phyloP scores from a whole-genome alignment of 805 yeast genomes.

The Tetrapisispora phaffii region DNA sequence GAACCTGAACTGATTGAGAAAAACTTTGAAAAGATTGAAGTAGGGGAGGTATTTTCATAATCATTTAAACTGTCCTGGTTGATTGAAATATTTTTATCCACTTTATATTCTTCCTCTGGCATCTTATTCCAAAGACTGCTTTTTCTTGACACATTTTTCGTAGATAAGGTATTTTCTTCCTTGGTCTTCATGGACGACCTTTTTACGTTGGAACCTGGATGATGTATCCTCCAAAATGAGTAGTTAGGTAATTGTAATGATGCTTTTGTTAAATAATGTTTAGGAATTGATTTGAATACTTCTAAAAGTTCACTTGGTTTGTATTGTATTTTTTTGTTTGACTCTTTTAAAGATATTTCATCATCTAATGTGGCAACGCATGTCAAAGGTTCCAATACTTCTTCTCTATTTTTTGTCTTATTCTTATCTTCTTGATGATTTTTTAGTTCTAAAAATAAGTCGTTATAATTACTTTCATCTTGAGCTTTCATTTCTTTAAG shows the following conservation, averaged over 20 bases:
- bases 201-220: background rate
- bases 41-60: background rate
- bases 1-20: background rate
- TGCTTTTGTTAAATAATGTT: background rate
- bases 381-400: background rate
- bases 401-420: background rate
- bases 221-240: conserved; percentile 1
- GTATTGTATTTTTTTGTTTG: background rate
- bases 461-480: background rate
- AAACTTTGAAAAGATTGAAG: conserved; percentile 1
- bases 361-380: background rate
- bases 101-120: background rate
- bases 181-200: background rate
- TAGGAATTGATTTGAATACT: background rate
- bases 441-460: background rate
- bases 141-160: background rate
- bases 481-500: background rate
- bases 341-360: background rate
- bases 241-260: background rate
- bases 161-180: background rate
- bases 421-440: background rate
- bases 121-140: background rate
- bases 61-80: too few relatives aligned
- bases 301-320: background rate
- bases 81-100: background rate